A percentile compares a stretch with the other conserved stretches of the same genome.
These are phyloP conservation scores for Talaromyces sp. DNA, from an alignment of 2,329 filamentous ascomycete genomes.

Conservation along the genomic window DNA sequence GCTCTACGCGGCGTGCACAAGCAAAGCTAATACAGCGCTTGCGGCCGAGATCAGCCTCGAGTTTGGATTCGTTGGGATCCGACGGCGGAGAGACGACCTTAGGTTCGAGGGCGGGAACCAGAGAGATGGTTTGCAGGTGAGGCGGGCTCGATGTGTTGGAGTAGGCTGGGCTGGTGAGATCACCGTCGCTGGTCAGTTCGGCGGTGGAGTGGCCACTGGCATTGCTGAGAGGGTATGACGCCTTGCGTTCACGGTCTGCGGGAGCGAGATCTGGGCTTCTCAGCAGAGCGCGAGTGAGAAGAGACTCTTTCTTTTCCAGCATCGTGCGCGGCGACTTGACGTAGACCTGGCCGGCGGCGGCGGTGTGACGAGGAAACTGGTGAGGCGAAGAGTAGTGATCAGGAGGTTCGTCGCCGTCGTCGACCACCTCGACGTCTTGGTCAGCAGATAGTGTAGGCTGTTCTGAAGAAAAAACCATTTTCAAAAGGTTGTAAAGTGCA, in stretches of 20 bases:
- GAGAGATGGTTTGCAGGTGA: slow-evolving; percentile 40
- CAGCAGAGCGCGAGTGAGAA: slow-evolving; percentile 80
- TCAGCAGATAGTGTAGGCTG: slow-evolving; percentile 30
- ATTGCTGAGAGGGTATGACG: slow-evolving; percentile 59
- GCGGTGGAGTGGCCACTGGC: slow-evolving; percentile 76
- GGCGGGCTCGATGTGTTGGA: slow-evolving; percentile 86
- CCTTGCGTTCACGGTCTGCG: slow-evolving; percentile 52
- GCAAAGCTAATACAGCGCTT: slow-evolving; percentile 93
- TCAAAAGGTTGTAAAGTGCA: slow-evolving; percentile 36
- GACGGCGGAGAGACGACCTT: slow-evolving; percentile 17
- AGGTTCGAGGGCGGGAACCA: slow-evolving; percentile 15
- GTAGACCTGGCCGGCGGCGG: slow-evolving; percentile 33
- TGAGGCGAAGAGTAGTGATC: slow-evolving; percentile 45
- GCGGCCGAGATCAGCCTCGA: slow-evolving; percentile 63
- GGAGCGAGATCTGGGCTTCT: slow-evolving; percentile 53
- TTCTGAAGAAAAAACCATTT: slow-evolving; percentile 41
- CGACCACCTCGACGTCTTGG: slow-evolving; percentile 59
- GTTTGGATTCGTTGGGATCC: slow-evolving; percentile 48
- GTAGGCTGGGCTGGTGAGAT: slow-evolving; percentile 81
- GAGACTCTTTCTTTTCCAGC: slow-evolving; percentile 64
- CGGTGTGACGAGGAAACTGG: slow-evolving; percentile 23
- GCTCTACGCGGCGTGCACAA: slow-evolving; percentile 63
- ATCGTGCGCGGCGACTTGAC: slow-evolving; percentile 45
- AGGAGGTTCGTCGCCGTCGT: slow-evolving; percentile 85
- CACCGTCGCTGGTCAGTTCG: slow-evolving; percentile 92